These are phyloP conservation scores for Tylopilus plumbeoviolaceoides DNA, from an alignment of 768 basidiomycete species.

Conservation along the genomic window DNA sequence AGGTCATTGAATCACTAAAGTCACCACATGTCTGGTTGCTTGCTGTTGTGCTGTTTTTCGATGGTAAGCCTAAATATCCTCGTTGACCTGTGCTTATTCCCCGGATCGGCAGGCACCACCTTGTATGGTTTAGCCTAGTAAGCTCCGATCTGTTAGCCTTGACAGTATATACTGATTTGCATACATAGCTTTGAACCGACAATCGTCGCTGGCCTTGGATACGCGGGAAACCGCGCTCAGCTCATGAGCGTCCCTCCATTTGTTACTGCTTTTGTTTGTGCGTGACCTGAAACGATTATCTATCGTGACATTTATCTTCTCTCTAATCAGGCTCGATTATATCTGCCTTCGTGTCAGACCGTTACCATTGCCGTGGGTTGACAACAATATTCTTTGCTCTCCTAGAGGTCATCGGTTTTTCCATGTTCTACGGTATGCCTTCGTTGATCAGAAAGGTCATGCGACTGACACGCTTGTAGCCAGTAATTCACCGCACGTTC, in stretches of 20 bases:
- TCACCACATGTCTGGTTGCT: constrained; percentile 55
- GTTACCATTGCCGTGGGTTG: constrained; percentile 46
- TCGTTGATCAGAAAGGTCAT: not conserved
- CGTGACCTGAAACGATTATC: constrained; percentile 14
- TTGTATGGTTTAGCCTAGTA: constrained; percentile 22
- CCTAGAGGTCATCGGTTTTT: constrained; percentile 46
- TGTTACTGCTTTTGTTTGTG: constrained; percentile 45
- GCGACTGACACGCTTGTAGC: constrained; percentile 10
- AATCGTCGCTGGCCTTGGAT: constrained; percentile 62
- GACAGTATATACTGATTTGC: constrained; percentile 29
- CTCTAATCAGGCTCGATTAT: constrained; percentile 33
- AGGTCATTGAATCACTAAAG: constrained; percentile 45
- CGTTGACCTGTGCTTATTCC: not conserved
- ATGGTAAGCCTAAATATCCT: constrained; percentile 32
- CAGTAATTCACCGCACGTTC: constrained; percentile 33
- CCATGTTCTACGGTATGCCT: constrained; percentile 49
- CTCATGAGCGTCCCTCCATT: constrained; percentile 62
- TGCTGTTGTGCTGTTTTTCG: constrained; percentile 48
- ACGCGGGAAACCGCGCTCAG: constrained; percentile 49
- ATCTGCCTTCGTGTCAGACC: constrained; percentile 50
- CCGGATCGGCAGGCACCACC: constrained; percentile 10
- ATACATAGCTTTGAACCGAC: constrained; percentile 62
- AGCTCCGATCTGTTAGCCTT: constrained; percentile 25
- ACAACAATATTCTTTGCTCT: constrained; percentile 42
- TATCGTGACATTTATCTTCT: not conserved